A percentile compares a stretch with the other conserved stretches of the same genome.
These are phyloP conservation scores for Strigomonas culicis DNA, from an alignment of 208 protist species.

Conservation along the genomic window DNA sequence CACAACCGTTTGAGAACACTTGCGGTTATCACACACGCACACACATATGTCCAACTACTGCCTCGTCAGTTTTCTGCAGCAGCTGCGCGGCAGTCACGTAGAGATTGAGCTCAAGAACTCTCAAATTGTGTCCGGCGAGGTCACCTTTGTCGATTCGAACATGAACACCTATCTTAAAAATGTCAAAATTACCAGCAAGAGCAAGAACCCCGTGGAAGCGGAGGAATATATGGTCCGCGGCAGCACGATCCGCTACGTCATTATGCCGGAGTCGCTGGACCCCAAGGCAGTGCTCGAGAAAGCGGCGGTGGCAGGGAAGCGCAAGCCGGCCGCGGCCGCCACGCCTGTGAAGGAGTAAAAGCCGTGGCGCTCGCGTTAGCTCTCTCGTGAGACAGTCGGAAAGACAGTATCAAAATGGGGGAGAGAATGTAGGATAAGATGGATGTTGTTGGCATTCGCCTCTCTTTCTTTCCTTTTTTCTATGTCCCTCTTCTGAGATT, in stretches of 20 bases:
- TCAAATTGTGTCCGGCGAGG: slow-evolving; percentile 91
- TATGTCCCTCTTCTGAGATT: background rate
- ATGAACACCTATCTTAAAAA: slow-evolving; percentile 99
- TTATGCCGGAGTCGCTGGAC: slow-evolving; percentile 95
- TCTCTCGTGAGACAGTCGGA: too few relatives aligned
- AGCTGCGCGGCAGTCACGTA: slow-evolving; percentile 96
- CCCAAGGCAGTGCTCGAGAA: slow-evolving; percentile 93
- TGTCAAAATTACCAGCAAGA: slow-evolving; percentile 97
- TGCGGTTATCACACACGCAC: background rate
- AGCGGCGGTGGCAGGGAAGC: slow-evolving; percentile 60
- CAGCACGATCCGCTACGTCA: slow-evolving; percentile 97
- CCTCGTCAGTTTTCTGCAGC: slow-evolving; percentile 96
- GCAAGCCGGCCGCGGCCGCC: slow-evolving; percentile 91
- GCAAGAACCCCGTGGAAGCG: slow-evolving; percentile 92
- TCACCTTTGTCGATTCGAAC: slow-evolving; percentile 74
- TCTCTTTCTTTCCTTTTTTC: background rate
- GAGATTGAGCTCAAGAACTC: slow-evolving; percentile 99
- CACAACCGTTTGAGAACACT: background rate
- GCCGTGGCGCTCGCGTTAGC: too few relatives aligned
- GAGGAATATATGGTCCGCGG: slow-evolving; percentile 97
- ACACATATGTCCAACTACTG: slow-evolving; percentile 37
- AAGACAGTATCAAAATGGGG: too few relatives aligned
- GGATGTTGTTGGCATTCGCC: background rate
- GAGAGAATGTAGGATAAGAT: background rate
- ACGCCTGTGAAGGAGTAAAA: slow-evolving; percentile 16